Percentiles rank a stretch among this genome's conserved stretches.
phyloP scores from a whole-genome alignment of 192 early-diverging fungal species.

The Gryganskiella cystojenkinii region DNA sequence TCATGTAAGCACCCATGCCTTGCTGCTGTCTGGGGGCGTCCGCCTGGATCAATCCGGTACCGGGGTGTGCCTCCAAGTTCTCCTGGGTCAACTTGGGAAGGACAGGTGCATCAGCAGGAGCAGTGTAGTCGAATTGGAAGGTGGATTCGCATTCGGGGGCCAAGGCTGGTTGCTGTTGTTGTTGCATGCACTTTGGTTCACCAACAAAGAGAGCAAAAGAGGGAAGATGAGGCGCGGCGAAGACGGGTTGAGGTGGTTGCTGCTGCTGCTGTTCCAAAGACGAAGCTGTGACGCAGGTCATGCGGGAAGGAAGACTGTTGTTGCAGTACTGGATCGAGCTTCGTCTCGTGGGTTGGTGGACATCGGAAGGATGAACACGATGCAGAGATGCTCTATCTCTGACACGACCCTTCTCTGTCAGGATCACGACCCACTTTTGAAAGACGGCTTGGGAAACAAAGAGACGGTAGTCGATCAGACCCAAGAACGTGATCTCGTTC shows the following conservation, averaged over 20 bases:
- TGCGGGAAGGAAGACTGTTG: conserved; percentile 45
- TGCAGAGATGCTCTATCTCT: conserved; percentile 20
- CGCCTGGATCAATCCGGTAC: conserved; percentile 24
- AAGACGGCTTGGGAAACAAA: conserved; percentile 70
- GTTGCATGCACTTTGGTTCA: conserved; percentile 27
- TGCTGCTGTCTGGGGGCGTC: conserved; percentile 44
- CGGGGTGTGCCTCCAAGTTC: background rate
- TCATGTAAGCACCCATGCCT: conserved; percentile 44
- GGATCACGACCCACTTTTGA: conserved; percentile 67
- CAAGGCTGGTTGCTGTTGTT: background rate
- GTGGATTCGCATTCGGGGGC: conserved; percentile 1
- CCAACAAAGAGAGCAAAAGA: conserved; percentile 42
- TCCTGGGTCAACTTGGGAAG: conserved; percentile 16
- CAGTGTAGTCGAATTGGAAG: conserved; percentile 34
- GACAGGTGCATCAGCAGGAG: conserved; percentile 7
- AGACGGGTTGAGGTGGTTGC: background rate
- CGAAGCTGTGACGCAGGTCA: conserved; percentile 52
- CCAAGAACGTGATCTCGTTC: conserved; percentile 83
- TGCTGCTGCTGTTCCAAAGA: conserved; percentile 34
- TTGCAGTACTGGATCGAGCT: conserved; percentile 54
- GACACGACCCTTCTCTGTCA: conserved; percentile 45
- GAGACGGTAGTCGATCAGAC: conserved; percentile 80
- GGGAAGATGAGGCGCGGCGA: conserved; percentile 22
- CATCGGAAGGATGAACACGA: conserved; percentile 6
- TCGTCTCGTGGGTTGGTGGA: conserved; percentile 18